Conservation (phyloP, 768 basidiomycete species). For the Trametes meyenii region DNA sequence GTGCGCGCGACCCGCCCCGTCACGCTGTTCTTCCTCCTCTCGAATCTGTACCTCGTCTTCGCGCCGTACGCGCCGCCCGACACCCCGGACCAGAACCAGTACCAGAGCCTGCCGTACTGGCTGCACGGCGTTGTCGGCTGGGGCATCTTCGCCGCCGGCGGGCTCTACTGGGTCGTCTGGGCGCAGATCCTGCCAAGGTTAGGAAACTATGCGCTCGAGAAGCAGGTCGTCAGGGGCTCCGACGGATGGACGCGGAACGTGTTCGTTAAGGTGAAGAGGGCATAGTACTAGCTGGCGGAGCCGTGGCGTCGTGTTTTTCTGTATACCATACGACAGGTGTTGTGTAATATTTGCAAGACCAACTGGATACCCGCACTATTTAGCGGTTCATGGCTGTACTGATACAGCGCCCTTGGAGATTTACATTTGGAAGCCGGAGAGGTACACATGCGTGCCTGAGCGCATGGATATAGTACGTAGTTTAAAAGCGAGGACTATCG, state of each 20-base stretch:
- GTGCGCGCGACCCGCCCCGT: conserved; percentile 56
- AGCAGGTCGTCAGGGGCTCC: conserved; percentile 23
- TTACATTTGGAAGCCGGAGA: too few relatives aligned
- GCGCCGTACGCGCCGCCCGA: conserved; percentile 12
- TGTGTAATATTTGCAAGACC: too few relatives aligned
- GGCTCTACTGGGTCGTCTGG: conserved; percentile 41
- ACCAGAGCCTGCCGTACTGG: conserved; percentile 1
- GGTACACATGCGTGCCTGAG: too few relatives aligned
- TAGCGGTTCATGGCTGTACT: too few relatives aligned
- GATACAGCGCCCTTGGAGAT: too few relatives aligned
- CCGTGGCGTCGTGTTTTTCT: too few relatives aligned
- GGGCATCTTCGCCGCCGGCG: conserved; percentile 21
- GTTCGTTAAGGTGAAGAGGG: background rate
- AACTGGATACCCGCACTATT: too few relatives aligned
- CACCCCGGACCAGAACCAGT: background rate
- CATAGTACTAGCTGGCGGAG: too few relatives aligned
- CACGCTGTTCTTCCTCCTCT: conserved; percentile 37
- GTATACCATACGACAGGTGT: too few relatives aligned
- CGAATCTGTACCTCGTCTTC: conserved; percentile 33
- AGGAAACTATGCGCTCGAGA: conserved; percentile 50
- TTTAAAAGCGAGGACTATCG: too few relatives aligned
- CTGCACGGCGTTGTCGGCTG: conserved; percentile 31
- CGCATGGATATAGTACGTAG: too few relatives aligned
- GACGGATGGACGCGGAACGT: conserved; percentile 5
- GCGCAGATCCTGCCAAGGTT: conserved; percentile 45